phyloP scores from a whole-genome alignment of 2,329 filamentous ascomycete species.

The Fusarium verticillioides region DNA sequence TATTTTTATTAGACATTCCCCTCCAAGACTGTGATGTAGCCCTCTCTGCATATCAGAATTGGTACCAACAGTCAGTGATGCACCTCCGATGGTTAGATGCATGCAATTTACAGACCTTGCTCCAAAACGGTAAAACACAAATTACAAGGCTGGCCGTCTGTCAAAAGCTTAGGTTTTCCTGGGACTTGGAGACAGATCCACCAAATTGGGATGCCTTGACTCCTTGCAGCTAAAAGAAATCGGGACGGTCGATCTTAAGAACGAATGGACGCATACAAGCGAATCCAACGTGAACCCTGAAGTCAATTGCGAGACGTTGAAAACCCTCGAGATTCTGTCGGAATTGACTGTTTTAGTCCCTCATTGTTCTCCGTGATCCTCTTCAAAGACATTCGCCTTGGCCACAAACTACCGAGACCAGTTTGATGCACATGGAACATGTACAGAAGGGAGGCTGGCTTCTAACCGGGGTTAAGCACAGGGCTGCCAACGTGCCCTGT shows the following conservation, averaged over 20 bases:
- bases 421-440: constrained; percentile 33
- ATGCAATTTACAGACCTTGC: constrained; percentile 34
- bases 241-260: constrained; percentile 26
- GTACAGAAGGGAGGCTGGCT: constrained; percentile 27
- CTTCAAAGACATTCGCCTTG: constrained; percentile 20
- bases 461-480: constrained; percentile 18
- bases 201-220: constrained; percentile 22
- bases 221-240: constrained; percentile 37
- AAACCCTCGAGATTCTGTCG: background rate
- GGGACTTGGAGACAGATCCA: constrained; percentile 36
- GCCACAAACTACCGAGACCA: constrained; percentile 24
- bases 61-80: constrained; percentile 10
- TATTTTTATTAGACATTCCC: background rate
- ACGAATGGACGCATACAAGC: constrained; percentile 18
- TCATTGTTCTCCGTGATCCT: background rate
- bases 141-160: constrained; percentile 35
- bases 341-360: background rate
- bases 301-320: background rate
- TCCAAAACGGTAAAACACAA: constrained; percentile 34
- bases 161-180: constrained; percentile 32
- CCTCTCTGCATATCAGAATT: background rate
- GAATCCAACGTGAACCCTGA: background rate
- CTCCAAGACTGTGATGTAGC: background rate
- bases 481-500: constrained; percentile 31
- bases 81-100: constrained; percentile 25